Conservation (phyloP, 768 basidiomycete species). For the Myochromella boudieri region DNA sequence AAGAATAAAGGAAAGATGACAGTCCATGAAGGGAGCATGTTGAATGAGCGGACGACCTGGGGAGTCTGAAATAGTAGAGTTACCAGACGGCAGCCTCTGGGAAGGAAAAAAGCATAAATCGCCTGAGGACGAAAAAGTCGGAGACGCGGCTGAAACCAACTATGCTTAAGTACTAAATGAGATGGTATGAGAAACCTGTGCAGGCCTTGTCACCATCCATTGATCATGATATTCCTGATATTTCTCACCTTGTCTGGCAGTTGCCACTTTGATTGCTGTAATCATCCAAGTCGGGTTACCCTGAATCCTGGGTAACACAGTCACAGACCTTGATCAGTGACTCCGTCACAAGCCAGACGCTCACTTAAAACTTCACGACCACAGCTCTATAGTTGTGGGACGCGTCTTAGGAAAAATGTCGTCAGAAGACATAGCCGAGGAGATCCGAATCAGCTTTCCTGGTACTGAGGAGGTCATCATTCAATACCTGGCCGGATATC, state of each 20-base stretch:
- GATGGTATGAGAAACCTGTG: conserved; percentile 10
- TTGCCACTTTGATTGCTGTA: too few species aligned
- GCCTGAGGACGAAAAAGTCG: neutral
- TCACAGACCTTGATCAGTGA: too few species aligned
- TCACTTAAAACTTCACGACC: too few species aligned
- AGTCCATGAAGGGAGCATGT: conserved; percentile 14
- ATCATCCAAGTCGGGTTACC: too few species aligned
- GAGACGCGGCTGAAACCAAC: neutral
- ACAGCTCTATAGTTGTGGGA: too few species aligned
- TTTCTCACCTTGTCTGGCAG: too few species aligned
- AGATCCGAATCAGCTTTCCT: conserved; percentile 67
- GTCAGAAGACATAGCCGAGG: conserved; percentile 74
- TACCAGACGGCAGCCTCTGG: neutral
- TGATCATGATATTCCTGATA: conserved; percentile 10
- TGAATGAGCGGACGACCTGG: conserved; percentile 13
- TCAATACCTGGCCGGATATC: conserved; percentile 84
- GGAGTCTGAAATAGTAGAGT: conserved; percentile 1
- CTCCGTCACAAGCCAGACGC: too few species aligned
- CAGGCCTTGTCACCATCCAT: conserved; percentile 2
- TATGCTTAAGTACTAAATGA: conserved; percentile 1
- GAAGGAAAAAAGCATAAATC: conserved; percentile 1
- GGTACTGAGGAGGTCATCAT: conserved; percentile 85
- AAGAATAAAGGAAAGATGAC: conserved; percentile 10
- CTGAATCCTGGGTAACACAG: too few species aligned
- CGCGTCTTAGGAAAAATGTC: too few species aligned